Conservation (phyloP, 257 asterid species). For the Solanum boliviense region DNA sequence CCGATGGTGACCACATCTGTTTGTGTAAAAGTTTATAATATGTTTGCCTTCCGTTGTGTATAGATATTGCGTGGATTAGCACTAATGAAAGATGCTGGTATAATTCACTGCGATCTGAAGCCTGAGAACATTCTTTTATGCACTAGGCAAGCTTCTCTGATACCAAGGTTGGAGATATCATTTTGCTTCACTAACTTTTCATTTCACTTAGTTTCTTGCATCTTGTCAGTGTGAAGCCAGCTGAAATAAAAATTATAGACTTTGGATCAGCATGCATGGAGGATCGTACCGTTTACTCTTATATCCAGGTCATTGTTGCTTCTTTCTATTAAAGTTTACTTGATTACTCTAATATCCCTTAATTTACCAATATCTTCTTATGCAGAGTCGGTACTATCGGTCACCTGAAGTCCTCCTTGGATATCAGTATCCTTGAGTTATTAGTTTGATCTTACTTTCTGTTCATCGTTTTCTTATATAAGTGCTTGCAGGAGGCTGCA, state of each 20-base stretch:
- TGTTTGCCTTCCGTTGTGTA: not conserved
- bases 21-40: conserved; percentile 7
- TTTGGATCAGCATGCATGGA: conserved; percentile 99
- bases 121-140: conserved; percentile 96
- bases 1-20: not conserved
- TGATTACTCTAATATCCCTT: conserved; percentile 8
- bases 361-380: conserved; percentile 12
- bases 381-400: conserved; percentile 97
- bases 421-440: conserved; percentile 84
- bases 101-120: conserved; percentile 95
- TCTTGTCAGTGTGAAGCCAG: conserved; percentile 80
- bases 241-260: conserved; percentile 92
- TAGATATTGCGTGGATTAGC: conserved; percentile 91
- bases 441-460: not conserved
- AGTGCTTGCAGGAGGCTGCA: not conserved
- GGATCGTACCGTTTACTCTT: conserved; percentile 89
- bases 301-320: conserved; percentile 64
- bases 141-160: conserved; percentile 55
- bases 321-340: not conserved
- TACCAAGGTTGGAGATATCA: conserved; percentile 6
- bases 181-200: not conserved
- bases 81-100: conserved; percentile 90
- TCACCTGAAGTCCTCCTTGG: conserved; percentile 99
- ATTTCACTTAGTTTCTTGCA: conserved; percentile 1
- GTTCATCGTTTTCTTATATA: not conserved